phyloP scores from a whole-genome alignment of 2,329 filamentous ascomycete species.

The Penicillium verrucosum region DNA sequence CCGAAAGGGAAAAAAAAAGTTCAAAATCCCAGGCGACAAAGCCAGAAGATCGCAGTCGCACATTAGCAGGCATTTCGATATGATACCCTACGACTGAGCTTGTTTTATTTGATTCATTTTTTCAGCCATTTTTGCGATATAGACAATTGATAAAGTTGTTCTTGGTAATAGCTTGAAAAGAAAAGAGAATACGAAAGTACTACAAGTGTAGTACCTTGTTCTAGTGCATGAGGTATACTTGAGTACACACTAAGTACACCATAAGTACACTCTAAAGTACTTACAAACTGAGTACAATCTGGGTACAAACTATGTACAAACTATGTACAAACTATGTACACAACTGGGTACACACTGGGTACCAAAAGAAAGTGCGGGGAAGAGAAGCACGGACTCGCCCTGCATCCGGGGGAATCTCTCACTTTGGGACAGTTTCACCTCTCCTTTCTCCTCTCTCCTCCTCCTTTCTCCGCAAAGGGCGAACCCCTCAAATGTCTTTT shows the following conservation, averaged over 20 bases:
- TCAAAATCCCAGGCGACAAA: conserved; percentile 18
- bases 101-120: conserved; percentile 23
- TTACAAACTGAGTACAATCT: no score
- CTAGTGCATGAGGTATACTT: conserved; percentile 2
- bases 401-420: conserved; percentile 1
- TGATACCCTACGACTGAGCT: conserved; percentile 44
- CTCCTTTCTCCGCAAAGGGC: background rate
- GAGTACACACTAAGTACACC: conserved; percentile 4
- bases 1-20: conserved; percentile 8
- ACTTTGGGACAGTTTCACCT: background rate
- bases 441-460: background rate
- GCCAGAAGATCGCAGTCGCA: conserved; percentile 35
- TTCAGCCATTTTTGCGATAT: conserved; percentile 13
- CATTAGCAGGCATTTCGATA: conserved; percentile 44
- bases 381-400: conserved; percentile 25
- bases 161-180: background rate
- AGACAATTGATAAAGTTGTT: conserved; percentile 9
- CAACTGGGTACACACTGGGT: background rate
- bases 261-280: background rate
- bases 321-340: no score
- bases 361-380: conserved; percentile 23
- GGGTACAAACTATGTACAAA: no score
- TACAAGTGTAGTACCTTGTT: background rate
- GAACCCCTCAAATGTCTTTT: background rate
- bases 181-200: background rate